Percentiles rank a stretch among this genome's conserved stretches.
phyloP scores from a whole-genome alignment of 768 basidiomycete genomes.

The Tricholoma hemisulphureum region DNA sequence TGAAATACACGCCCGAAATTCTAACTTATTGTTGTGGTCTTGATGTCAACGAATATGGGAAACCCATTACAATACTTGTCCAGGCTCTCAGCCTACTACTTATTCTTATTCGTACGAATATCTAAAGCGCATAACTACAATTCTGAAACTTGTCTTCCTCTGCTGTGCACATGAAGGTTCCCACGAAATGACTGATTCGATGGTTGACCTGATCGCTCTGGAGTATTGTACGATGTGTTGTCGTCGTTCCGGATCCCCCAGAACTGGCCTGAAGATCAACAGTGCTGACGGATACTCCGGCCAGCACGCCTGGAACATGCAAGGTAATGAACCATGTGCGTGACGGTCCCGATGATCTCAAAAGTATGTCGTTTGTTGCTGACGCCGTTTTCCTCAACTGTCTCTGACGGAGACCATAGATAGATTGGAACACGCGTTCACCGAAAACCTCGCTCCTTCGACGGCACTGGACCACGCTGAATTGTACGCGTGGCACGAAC shows the following conservation, averaged over 20 bases:
- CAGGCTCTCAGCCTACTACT: too few relatives aligned
- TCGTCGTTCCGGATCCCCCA: neutral
- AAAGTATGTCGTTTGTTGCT: too few relatives aligned
- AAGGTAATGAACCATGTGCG: too few relatives aligned
- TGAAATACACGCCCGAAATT: too few relatives aligned
- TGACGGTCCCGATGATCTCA: too few relatives aligned
- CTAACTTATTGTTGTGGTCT: too few relatives aligned
- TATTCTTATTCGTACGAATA: neutral
- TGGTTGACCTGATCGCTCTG: neutral
- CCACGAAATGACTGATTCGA: neutral
- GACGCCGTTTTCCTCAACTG: neutral
- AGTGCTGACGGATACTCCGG: too few relatives aligned
- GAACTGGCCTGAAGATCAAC: neutral
- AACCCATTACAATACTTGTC: too few relatives aligned
- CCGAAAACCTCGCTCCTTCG: neutral
- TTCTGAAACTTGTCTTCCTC: too few relatives aligned
- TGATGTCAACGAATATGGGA: too few relatives aligned
- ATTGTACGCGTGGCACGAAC: neutral
- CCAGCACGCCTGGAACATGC: too few relatives aligned
- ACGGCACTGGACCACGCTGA: neutral
- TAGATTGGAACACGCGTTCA: neutral
- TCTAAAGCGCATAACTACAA: too few relatives aligned
- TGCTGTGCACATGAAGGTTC: neutral
- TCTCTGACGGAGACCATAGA: neutral
- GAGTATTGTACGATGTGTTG: neutral